Conservation (phyloP, 306 rosid genomes). For the Quercus suber region DNA sequence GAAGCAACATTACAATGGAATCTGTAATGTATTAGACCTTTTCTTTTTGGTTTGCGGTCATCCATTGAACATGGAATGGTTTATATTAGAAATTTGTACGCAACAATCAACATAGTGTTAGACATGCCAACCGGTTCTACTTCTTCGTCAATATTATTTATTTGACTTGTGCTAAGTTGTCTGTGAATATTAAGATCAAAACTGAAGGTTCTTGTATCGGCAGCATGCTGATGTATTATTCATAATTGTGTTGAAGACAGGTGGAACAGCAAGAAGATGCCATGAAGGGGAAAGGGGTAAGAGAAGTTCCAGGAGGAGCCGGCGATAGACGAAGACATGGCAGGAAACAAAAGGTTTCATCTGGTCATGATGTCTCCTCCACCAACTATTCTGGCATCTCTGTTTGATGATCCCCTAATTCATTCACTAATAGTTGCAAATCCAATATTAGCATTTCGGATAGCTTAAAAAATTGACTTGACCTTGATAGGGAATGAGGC, state of each 20-base stretch:
- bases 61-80: too few relatives aligned
- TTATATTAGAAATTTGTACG: too few relatives aligned
- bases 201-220: not conserved
- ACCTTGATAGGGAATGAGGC: not conserved
- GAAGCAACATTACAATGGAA: too few relatives aligned
- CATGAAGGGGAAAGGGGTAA: constrained; percentile 36
- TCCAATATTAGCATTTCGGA: not conserved
- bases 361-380: constrained; percentile 47
- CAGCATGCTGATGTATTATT: not conserved
- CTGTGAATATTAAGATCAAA: too few relatives aligned
- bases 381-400: constrained; percentile 38
- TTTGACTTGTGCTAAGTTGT: too few relatives aligned
- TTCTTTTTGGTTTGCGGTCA: too few relatives aligned
- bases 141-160: too few relatives aligned
- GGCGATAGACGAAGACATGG: constrained; percentile 32
- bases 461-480: not conserved
- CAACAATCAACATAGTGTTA: too few relatives aligned
- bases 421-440: constrained; percentile 1
- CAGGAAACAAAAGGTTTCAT: constrained; percentile 43
- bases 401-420: constrained; percentile 23
- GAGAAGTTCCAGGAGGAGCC: constrained; percentile 38
- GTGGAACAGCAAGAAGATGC: constrained; percentile 35
- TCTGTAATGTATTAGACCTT: too few relatives aligned
- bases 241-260: constrained; percentile 43
- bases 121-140: too few relatives aligned